A percentile compares a stretch with the other conserved stretches of the same genome.
These are phyloP conservation scores for Bacidia gigantensis DNA, from an alignment of 495 filamentous ascomycete species.

Conservation along the genomic window DNA sequence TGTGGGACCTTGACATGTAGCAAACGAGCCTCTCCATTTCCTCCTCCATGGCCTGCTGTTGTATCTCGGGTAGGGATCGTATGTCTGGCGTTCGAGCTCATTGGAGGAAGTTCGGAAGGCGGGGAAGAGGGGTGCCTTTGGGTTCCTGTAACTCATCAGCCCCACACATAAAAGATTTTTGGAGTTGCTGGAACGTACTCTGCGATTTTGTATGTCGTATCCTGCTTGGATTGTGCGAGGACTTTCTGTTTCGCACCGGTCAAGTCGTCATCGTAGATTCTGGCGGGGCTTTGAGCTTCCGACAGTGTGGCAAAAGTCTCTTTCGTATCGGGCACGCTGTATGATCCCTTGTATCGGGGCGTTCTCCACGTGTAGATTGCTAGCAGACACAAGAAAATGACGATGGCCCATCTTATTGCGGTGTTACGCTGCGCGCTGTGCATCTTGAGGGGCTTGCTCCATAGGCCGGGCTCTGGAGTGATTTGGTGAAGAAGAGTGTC, in stretches of 20 bases:
- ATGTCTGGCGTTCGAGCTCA: slow-evolving; percentile 17
- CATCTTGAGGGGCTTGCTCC: background rate
- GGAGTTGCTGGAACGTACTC: background rate
- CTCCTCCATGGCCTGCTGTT: slow-evolving; percentile 31
- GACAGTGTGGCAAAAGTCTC: background rate
- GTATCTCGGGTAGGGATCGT: slow-evolving; percentile 39
- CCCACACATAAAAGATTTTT: background rate
- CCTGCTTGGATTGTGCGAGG: background rate
- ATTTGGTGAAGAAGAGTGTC: too few relatives aligned
- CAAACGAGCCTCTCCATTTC: slow-evolving; percentile 30
- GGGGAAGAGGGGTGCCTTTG: slow-evolving; percentile 5
- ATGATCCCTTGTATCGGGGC: background rate
- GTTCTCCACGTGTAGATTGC: background rate
- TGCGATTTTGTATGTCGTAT: background rate
- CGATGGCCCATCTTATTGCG: background rate
- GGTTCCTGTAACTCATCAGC: slow-evolving; percentile 3
- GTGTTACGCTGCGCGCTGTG: background rate
- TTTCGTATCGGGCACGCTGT: background rate
- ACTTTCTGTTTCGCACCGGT: background rate
- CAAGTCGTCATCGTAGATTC: background rate
- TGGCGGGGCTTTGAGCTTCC: background rate
- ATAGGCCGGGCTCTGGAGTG: too few relatives aligned
- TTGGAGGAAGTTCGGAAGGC: slow-evolving; percentile 9
- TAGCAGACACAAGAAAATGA: background rate
- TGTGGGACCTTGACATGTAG: slow-evolving; percentile 34